These are phyloP conservation scores for Talaromyces pinophilus DNA, from an alignment of 2,329 filamentous ascomycete genomes.

Conservation along the genomic window DNA sequence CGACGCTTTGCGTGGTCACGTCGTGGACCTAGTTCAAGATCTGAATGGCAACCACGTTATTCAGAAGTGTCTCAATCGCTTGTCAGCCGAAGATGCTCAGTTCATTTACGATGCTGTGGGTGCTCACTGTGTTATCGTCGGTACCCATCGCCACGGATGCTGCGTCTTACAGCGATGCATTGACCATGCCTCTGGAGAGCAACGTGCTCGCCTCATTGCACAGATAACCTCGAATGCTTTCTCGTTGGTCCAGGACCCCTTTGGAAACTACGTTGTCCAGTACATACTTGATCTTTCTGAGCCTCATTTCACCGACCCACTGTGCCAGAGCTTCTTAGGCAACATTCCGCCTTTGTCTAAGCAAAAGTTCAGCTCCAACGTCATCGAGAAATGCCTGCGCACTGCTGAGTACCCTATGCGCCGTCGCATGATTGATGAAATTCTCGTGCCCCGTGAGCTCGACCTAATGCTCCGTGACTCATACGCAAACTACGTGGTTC, in stretches of 20 bases:
- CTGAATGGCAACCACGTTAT: slow-evolving; percentile 99
- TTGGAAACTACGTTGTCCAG: slow-evolving; percentile 98
- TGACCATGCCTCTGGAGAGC: slow-evolving; percentile 86
- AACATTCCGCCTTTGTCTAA: slow-evolving; percentile 73
- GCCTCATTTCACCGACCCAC: slow-evolving; percentile 79
- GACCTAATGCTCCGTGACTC: slow-evolving; percentile 87
- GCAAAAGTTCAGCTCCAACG: slow-evolving; percentile 99
- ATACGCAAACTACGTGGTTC: slow-evolving; percentile 96
- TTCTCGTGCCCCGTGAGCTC: slow-evolving; percentile 72
- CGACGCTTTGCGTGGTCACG: slow-evolving; percentile 74
- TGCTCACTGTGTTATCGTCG: slow-evolving; percentile 80
- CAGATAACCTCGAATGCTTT: slow-evolving; percentile 89
- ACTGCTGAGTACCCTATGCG: slow-evolving; percentile 74
- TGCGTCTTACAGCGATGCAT: slow-evolving; percentile 98
- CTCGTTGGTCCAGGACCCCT: slow-evolving; percentile 89
- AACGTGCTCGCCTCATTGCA: slow-evolving; percentile 82
- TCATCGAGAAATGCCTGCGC: slow-evolving; percentile 93
- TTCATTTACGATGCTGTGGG: slow-evolving; percentile 98
- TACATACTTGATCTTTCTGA: slow-evolving; percentile 97
- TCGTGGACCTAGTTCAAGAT: slow-evolving; percentile 94
- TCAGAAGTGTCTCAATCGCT: slow-evolving; percentile 97
- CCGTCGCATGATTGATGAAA: slow-evolving; percentile 81
- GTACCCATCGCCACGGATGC: slow-evolving; percentile 95
- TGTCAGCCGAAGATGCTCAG: slow-evolving; percentile 78
- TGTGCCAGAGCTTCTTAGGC: slow-evolving; percentile 78